Base-by-base conservation (phyloP, 495 filamentous ascomycete genomes). In the Friedmanniomyces simplex region DNA sequence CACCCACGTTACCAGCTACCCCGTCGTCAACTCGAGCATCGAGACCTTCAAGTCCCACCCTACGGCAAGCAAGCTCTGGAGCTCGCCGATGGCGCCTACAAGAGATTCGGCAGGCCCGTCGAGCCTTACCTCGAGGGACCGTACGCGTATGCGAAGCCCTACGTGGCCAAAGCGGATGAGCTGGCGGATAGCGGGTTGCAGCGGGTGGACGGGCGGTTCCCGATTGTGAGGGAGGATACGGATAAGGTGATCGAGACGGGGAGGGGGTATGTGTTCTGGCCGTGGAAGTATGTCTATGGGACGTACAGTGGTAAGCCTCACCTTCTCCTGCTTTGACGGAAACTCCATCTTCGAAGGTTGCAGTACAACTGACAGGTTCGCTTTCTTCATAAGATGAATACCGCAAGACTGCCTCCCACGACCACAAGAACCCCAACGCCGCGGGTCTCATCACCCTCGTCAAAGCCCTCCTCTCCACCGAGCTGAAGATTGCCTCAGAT, bases 191-290 rank as follows among this genome's bases (percentile, higher is more conserved):
- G 77, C 63, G 79, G 86, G 16, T 78, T 98, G 60, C 76, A 65
- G 56, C 81, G 80, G 63, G 79, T 96, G 61, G 93, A 97, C 58
- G 67, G 76, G 52, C 81, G 74, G 58, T 89, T 96, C 75, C 93
- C 93, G 26, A 78, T 87, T 65, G 81, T 98, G 63, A 95, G 89
- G 76, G 86, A 95, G 71, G 83, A 91, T 21, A 90, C 89, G 11
- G 72, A 81, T 39, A 87, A 87, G 69, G 77, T 98, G 55, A 79
- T 82, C 68, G 76, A 72, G 57, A 82, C 80, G 13, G 79, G 87
- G 65, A 76, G 82, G 63, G 74, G 79, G 59, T 71, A 79, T n/a
- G 79, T 82, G 32, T 77, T 76, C 59, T 79, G 83, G 65, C 91
- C 91, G 14, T 67, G 86, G 46, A 76, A 77, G 70, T 89, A 96